These are phyloP conservation scores for Effrenium voratum DNA, from an alignment of 73 alveolate species.

Conservation along the genomic window DNA sequence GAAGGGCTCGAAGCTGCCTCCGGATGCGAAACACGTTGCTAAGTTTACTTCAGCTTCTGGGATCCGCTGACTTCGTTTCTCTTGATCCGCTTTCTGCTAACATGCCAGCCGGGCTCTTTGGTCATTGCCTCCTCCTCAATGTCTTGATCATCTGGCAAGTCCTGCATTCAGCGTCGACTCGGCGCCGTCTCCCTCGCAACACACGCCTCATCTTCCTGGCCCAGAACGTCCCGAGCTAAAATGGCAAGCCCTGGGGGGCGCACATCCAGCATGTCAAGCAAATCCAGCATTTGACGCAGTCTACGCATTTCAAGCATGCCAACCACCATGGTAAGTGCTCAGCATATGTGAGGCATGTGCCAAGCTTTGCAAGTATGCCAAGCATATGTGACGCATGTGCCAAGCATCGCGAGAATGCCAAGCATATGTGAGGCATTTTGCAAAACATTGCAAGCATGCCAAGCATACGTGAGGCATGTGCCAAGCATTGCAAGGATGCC, in stretches of 20 bases:
- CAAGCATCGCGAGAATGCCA: no score
- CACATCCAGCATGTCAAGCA: not conserved
- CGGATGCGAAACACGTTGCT: no score
- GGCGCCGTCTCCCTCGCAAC: not conserved
- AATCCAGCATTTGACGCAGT: not conserved
- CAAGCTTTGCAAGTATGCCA: no score
- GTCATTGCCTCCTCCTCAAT: slow-evolving; percentile 34
- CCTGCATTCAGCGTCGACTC: not conserved
- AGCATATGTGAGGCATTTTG: no score
- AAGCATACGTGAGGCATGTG: no score
- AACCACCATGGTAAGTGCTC: no score
- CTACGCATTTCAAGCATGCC: not conserved
- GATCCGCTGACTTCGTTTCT: no score
- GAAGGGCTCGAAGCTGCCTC: slow-evolving; percentile 79
- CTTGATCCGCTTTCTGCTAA: not conserved
- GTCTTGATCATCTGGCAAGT: not conserved
- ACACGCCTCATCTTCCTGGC: not conserved
- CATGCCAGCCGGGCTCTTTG: not conserved
- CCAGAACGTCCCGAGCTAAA: not conserved
- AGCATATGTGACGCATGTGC: no score
- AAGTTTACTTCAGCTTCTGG: no score
- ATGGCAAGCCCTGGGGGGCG: not conserved
- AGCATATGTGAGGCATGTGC: no score
- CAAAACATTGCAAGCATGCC: no score
- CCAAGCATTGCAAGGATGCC: no score